Percentiles rank a stretch among this genome's conserved stretches.
These are phyloP conservation scores for Bryum argenteum DNA, from an alignment of 225 moss, liverwort and hornwort species.

Conservation along the genomic window DNA sequence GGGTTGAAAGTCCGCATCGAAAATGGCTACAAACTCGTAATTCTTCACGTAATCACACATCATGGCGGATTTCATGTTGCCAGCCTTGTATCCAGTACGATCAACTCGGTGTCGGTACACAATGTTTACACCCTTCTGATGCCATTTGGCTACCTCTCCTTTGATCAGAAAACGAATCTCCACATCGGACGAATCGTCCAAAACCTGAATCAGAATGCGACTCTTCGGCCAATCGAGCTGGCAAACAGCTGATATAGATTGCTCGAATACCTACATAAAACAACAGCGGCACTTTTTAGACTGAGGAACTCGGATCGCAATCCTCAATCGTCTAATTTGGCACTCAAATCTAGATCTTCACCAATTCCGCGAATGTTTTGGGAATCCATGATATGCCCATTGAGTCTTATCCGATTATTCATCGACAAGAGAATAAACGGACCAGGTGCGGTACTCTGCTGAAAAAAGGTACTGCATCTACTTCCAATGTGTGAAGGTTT, in stretches of 20 bases:
- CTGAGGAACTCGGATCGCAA: not conserved
- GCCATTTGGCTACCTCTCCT: constrained; percentile 87
- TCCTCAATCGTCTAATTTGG: not conserved
- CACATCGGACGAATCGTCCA: constrained; percentile 93
- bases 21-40: constrained; percentile 90
- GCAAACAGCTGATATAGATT: constrained; percentile 94
- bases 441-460: not conserved
- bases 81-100: constrained; percentile 96
- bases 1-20: constrained; percentile 98
- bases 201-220: constrained; percentile 84
- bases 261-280: constrained; percentile 78
- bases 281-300: constrained; percentile 13
- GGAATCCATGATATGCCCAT: not conserved
- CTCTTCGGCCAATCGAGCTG: constrained; percentile 94
- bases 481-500: not conserved
- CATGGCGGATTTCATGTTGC: constrained; percentile 93
- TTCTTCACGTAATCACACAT: constrained; percentile 80
- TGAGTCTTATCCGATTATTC: not conserved
- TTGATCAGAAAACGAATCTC: constrained; percentile 87
- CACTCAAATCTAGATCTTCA: constrained; percentile 18
- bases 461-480: not conserved
- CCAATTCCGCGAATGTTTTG: not conserved
- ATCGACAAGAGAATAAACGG: not conserved
- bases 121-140: constrained; percentile 82
- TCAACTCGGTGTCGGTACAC: constrained; percentile 81